Conservation (phyloP, 257 asterid species). For the Forsythia viridissima region DNA sequence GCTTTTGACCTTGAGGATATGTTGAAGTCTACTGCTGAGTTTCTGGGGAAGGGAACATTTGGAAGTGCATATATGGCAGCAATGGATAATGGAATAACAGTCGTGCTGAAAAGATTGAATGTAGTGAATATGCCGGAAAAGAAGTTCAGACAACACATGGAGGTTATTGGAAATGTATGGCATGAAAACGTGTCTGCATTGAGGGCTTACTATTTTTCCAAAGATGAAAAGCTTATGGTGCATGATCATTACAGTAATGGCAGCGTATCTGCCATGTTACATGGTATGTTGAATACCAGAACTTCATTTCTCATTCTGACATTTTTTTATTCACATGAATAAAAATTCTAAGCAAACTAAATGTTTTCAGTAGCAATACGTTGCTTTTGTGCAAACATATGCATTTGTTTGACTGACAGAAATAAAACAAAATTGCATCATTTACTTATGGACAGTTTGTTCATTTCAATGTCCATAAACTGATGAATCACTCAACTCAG, state of each 20-base stretch:
- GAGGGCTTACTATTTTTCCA: not conserved
- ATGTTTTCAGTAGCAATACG: not conserved
- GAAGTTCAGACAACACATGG: not conserved
- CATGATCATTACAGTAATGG: not conserved
- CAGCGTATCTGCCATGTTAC: not conserved
- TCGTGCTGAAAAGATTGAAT: conserved; percentile 28
- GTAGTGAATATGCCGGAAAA: not conserved
- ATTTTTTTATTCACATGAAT: not conserved
- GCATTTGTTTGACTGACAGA: not conserved
- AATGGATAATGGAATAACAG: conserved; percentile 18
- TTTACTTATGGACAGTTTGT: too few species aligned
- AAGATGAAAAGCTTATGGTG: not conserved
- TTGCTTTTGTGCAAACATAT: not conserved
- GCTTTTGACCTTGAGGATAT: conserved; percentile 28
- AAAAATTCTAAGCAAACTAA: not conserved
- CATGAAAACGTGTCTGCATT: not conserved
- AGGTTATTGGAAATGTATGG: not conserved
- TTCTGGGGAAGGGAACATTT: conserved; percentile 32
- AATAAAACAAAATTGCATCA: not conserved
- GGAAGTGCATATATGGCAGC: conserved; percentile 24
- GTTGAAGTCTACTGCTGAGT: conserved; percentile 20
- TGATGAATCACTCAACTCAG: too few species aligned
- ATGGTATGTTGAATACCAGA: not conserved
- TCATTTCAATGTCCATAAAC: too few species aligned
- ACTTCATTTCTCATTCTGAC: not conserved